Evolutionary conservation across 2,329 filamentous ascomycete genomes (phyloP).

Genomic region (Pestalotiopsis sp.): DNA sequence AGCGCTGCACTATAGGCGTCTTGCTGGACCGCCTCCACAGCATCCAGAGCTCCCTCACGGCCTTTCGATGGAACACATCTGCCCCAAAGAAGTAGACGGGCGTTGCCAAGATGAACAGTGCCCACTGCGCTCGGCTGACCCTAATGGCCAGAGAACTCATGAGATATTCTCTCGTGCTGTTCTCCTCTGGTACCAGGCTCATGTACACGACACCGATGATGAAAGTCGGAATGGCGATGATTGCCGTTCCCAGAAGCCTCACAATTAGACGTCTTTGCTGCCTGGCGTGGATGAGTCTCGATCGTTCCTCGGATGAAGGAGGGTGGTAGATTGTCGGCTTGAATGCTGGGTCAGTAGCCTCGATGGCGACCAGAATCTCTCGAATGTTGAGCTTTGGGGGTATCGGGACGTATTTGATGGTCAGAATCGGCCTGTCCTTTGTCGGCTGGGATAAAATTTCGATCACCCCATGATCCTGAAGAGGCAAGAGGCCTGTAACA

Average conservation of each 20-base stretch:
- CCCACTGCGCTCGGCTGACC: slow-evolving; percentile 75
- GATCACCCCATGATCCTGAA: slow-evolving; percentile 49
- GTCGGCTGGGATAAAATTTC: slow-evolving; percentile 56
- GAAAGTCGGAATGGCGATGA: slow-evolving; percentile 79
- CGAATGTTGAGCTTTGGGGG: slow-evolving; percentile 73
- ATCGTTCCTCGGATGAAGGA: slow-evolving; percentile 80
- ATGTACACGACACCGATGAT: slow-evolving; percentile 89
- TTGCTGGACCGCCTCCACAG: slow-evolving; percentile 78
- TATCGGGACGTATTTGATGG: slow-evolving; percentile 64
- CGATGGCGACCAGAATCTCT: slow-evolving; percentile 68
- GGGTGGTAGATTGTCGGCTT: slow-evolving; percentile 72
- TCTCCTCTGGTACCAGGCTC: slow-evolving; percentile 67
- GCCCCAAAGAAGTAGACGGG: slow-evolving; percentile 86
- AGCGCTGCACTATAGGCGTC: slow-evolving; percentile 70
- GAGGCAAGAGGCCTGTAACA: slow-evolving; percentile 50
- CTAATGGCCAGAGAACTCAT: slow-evolving; percentile 72
- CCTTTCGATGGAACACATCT: slow-evolving; percentile 79
- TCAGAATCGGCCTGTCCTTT: slow-evolving; percentile 65
- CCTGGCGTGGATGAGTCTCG: slow-evolving; percentile 67
- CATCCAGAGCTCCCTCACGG: slow-evolving; percentile 73
- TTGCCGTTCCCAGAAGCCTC: slow-evolving; percentile 68
- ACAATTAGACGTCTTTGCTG: slow-evolving; percentile 69
- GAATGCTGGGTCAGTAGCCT: slow-evolving; percentile 65
- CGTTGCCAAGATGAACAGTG: slow-evolving; percentile 78
- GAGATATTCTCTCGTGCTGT: slow-evolving; percentile 62